phyloP scores from a whole-genome alignment of 495 filamentous ascomycete genomes.

The Haplographium delicatum region DNA sequence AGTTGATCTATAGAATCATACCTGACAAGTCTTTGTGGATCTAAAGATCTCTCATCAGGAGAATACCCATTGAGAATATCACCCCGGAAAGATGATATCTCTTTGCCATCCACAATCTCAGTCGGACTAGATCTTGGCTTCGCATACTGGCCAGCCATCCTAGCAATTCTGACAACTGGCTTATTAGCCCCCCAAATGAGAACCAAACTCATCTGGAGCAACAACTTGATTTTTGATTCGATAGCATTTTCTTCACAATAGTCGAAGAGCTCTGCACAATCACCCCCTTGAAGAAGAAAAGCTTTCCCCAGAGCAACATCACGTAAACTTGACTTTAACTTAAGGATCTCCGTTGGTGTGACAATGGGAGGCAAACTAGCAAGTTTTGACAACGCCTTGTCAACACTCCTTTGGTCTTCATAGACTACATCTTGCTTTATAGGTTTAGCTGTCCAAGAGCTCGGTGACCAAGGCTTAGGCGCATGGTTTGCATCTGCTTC shows the following conservation, averaged over 20 bases:
- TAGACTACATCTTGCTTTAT: conserved; percentile 90
- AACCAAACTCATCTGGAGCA: conserved; percentile 93
- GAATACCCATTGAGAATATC: conserved; percentile 93
- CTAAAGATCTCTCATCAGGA: conserved; percentile 62
- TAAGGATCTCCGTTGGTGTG: conserved; percentile 77
- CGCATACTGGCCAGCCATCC: conserved; percentile 96
- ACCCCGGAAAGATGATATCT: conserved; percentile 85
- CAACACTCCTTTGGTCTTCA: conserved; percentile 56
- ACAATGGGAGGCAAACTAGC: conserved; percentile 80
- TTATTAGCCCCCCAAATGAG: conserved; percentile 87
- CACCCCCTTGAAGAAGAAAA: conserved; percentile 92
- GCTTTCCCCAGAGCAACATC: conserved; percentile 91
- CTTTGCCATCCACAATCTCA: conserved; percentile 71
- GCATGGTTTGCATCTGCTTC: no score
- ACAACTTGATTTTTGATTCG: conserved; percentile 91
- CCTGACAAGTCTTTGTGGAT: conserved; percentile 76
- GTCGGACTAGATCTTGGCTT: conserved; percentile 89
- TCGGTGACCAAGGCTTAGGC: conserved; percentile 41
- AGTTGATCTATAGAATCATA: conserved; percentile 24
- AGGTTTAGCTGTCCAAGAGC: conserved; percentile 84
- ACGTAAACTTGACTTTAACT: conserved; percentile 66
- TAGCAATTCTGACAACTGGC: conserved; percentile 87
- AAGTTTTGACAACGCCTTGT: conserved; percentile 64
- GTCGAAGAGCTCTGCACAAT: conserved; percentile 95
- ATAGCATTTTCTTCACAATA: conserved; percentile 90